A percentile compares a stretch with the other conserved stretches of the same genome.
phyloP scores from a whole-genome alignment of 1,284 basidiomycete genomes.

The Tremellales sp. region DNA sequence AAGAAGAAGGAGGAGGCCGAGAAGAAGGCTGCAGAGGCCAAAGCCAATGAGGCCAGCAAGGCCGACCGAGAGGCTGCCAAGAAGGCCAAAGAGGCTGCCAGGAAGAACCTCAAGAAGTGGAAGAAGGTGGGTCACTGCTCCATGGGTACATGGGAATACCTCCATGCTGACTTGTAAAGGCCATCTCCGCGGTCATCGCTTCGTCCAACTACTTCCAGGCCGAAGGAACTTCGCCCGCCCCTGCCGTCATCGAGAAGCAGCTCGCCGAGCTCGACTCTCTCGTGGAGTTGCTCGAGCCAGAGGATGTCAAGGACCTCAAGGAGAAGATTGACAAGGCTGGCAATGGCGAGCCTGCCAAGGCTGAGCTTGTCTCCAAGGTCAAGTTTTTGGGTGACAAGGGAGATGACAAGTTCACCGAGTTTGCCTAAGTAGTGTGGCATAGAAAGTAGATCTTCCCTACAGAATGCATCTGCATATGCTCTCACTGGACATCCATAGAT shows the following conservation, averaged over 20 bases:
- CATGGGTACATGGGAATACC: not conserved
- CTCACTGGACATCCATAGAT: too few relatives aligned
- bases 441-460: too few relatives aligned
- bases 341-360: constrained; percentile 48
- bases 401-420: constrained; percentile 52
- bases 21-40: constrained; percentile 70
- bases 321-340: constrained; percentile 53
- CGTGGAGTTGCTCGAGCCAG: constrained; percentile 53
- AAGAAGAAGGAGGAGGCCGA: constrained; percentile 71
- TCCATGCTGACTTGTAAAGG: constrained; percentile 16
- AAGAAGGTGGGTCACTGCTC: constrained; percentile 49
- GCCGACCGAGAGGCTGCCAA: constrained; percentile 80
- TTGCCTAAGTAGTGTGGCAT: constrained; percentile 48
- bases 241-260: constrained; percentile 54
- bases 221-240: constrained; percentile 49
- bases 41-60: constrained; percentile 43
- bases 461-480: too few relatives aligned
- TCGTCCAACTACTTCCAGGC: constrained; percentile 57
- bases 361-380: constrained; percentile 36
- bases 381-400: constrained; percentile 37
- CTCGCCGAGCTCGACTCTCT: constrained; percentile 55
- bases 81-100: constrained; percentile 74
- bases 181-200: constrained; percentile 51
- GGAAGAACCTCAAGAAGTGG: constrained; percentile 55
- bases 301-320: constrained; percentile 54